Conservation (phyloP, 1,139 yeast genomes). For the Yamadazyma friedrichii region DNA sequence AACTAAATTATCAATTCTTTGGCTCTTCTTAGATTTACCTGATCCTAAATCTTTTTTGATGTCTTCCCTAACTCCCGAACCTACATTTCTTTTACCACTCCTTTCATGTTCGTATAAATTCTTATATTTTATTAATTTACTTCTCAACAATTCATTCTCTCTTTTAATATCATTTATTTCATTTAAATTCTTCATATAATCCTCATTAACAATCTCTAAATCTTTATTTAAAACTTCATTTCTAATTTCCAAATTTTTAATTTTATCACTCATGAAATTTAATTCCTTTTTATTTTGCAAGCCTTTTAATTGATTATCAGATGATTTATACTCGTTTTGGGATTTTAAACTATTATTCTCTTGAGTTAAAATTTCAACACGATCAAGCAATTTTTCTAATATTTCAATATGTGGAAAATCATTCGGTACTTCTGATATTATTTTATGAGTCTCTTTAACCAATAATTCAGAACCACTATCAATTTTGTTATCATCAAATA, state of each 20-base stretch:
- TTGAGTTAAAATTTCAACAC: constrained; percentile 10
- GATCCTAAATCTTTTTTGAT: neutral
- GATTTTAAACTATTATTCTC: constrained; percentile 8
- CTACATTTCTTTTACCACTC: neutral
- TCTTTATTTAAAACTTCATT: constrained; percentile 21
- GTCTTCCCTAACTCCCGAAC: neutral
- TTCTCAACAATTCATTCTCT: constrained; percentile 32
- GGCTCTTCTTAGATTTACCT: neutral
- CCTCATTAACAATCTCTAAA: constrained; percentile 16
- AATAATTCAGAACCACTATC: constrained; percentile 22
- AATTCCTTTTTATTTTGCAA: constrained; percentile 3
- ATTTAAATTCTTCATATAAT: constrained; percentile 17
- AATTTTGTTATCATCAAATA: neutral
- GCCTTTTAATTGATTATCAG: neutral
- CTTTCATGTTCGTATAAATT: constrained; percentile 21
- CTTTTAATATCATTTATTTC: constrained; percentile 19
- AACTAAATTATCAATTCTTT: constrained; percentile 9
- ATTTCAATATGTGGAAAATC: constrained; percentile 13
- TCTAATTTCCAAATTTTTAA: constrained; percentile 22
- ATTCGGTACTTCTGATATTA: constrained; percentile 24
- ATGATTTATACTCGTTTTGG: constrained; percentile 3
- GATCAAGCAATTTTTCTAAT: constrained; percentile 13
- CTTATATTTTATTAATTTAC: constrained; percentile 35
- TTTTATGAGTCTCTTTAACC: constrained; percentile 30
- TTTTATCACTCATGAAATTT: constrained; percentile 16